Evolutionary conservation across 495 filamentous ascomycete genomes (phyloP).

Genomic region (Talaromyces wortmannii): DNA sequence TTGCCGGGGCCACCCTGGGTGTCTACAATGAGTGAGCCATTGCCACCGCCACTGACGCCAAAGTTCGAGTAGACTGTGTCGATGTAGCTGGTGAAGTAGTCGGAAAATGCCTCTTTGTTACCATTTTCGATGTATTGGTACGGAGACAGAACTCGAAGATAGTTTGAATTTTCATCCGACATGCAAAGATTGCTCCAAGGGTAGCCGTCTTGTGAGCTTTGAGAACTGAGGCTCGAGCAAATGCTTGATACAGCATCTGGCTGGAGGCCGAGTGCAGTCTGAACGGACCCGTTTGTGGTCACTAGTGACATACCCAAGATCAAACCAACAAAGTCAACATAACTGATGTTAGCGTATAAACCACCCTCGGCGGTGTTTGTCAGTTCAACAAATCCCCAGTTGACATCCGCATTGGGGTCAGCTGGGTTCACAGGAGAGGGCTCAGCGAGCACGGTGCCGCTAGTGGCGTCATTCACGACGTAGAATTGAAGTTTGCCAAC

Average conservation of each 20-base stretch:
- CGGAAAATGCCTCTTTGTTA: slow-evolving; percentile 10
- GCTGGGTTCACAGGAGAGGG: slow-evolving; percentile 32
- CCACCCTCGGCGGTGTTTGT: slow-evolving; percentile 26
- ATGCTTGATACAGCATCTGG: slow-evolving; percentile 19
- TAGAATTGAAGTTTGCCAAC: slow-evolving; percentile 30
- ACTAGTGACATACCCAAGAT: slow-evolving; percentile 29
- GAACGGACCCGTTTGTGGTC: slow-evolving; percentile 18
- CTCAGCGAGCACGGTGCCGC: slow-evolving; percentile 24
- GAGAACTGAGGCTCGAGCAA: slow-evolving; percentile 24
- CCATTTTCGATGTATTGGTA: slow-evolving; percentile 21
- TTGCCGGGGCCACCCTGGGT: slow-evolving; percentile 26
- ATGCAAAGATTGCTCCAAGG: slow-evolving; percentile 32
- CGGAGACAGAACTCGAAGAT: slow-evolving; percentile 30
- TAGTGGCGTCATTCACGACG: slow-evolving; percentile 16
- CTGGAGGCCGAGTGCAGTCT: slow-evolving; percentile 24
- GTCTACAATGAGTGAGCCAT: slow-evolving; percentile 25
- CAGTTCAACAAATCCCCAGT: slow-evolving; percentile 41
- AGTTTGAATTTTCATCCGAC: slow-evolving; percentile 11
- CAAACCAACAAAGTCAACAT: slow-evolving; percentile 40
- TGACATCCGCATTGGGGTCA: slow-evolving; percentile 28
- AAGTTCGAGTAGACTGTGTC: slow-evolving; percentile 32
- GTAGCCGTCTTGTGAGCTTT: slow-evolving; percentile 21
- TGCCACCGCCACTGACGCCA: slow-evolving; percentile 4
- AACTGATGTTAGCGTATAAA: slow-evolving; percentile 36
- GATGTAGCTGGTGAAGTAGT: slow-evolving; percentile 32